Evolutionary conservation across 2,329 filamentous ascomycete species (phyloP).

Genomic region (Sarocladium brachiariae): DNA sequence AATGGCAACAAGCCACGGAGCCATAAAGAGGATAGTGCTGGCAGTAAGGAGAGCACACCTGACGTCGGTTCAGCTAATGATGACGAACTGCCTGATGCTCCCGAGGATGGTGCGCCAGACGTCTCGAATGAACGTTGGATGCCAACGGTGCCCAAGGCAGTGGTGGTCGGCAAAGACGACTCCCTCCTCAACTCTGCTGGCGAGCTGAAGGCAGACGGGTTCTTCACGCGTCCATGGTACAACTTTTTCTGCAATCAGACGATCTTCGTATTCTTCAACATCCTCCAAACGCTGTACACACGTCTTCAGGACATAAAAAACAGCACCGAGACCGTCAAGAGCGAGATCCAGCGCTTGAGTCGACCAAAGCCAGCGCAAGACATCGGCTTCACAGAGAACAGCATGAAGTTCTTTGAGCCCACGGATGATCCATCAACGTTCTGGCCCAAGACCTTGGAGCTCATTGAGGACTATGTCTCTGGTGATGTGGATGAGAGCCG

Average conservation of each 20-base stretch:
- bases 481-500: constrained; percentile 75
- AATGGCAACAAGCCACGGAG: constrained; percentile 63
- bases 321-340: constrained; percentile 64
- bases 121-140: constrained; percentile 59
- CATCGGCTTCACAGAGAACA: constrained; percentile 75
- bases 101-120: constrained; percentile 54
- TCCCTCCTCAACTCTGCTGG: constrained; percentile 50
- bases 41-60: constrained; percentile 83
- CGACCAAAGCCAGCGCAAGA: constrained; percentile 74
- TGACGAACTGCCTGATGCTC: constrained; percentile 62
- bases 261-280: constrained; percentile 89
- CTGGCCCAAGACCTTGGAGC: constrained; percentile 76
- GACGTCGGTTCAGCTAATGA: constrained; percentile 72
- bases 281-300: constrained; percentile 86
- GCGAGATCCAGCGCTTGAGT: constrained; percentile 67
- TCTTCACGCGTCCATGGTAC: constrained; percentile 73
- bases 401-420: constrained; percentile 68
- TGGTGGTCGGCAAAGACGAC: constrained; percentile 45
- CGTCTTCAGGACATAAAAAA: constrained; percentile 79
- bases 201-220: constrained; percentile 68
- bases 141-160: constrained; percentile 51
- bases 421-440: constrained; percentile 58
- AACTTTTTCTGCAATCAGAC: constrained; percentile 89
- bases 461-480: constrained; percentile 81
- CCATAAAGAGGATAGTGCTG: constrained; percentile 67